Percentiles rank a stretch among this genome's conserved stretches.
phyloP scores from a whole-genome alignment of 2,329 filamentous ascomycete species.

The Lachnellula arida region DNA sequence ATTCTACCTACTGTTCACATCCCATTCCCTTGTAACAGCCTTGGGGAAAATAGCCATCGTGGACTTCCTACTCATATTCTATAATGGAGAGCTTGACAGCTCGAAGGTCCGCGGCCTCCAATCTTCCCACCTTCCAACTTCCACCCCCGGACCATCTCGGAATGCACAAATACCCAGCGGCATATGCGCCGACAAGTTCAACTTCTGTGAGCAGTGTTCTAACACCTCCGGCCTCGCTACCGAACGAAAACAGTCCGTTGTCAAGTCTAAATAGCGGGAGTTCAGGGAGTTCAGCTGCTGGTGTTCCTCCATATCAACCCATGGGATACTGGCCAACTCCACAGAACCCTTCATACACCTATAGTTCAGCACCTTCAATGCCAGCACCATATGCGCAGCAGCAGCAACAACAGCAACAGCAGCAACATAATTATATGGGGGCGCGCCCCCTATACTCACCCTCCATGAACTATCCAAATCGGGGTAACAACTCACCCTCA shows the following conservation, averaged over 20 bases:
- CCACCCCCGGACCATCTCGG: slow-evolving; percentile 53
- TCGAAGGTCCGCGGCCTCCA: slow-evolving; percentile 64
- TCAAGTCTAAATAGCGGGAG: slow-evolving; percentile 57
- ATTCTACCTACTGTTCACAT: background rate
- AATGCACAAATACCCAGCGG: slow-evolving; percentile 51
- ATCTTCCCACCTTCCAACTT: slow-evolving; percentile 65
- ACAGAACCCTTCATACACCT: slow-evolving; percentile 45
- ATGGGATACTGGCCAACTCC: slow-evolving; percentile 57
- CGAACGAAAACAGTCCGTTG: slow-evolving; percentile 56
- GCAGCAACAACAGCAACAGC: slow-evolving; percentile 26
- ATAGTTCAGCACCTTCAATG: slow-evolving; percentile 44
- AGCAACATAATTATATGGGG: slow-evolving; percentile 35
- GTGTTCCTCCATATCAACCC: slow-evolving; percentile 51
- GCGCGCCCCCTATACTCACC: slow-evolving; percentile 53
- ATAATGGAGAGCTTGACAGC: slow-evolving; percentile 62
- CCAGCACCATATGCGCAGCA: slow-evolving; percentile 25
- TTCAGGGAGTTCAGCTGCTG: slow-evolving; percentile 52
- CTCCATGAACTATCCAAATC: slow-evolving; percentile 47
- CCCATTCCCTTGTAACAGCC: background rate
- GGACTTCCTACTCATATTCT: slow-evolving; percentile 27
- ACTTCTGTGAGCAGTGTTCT: slow-evolving; percentile 37
- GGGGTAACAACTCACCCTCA: slow-evolving; percentile 55
- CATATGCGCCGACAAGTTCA: slow-evolving; percentile 41
- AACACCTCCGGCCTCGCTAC: slow-evolving; percentile 42
- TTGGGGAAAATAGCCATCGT: slow-evolving; percentile 12